Evolutionary conservation across 2,329 filamentous ascomycete species (phyloP).

Genomic region (Colletotrichum lini): DNA sequence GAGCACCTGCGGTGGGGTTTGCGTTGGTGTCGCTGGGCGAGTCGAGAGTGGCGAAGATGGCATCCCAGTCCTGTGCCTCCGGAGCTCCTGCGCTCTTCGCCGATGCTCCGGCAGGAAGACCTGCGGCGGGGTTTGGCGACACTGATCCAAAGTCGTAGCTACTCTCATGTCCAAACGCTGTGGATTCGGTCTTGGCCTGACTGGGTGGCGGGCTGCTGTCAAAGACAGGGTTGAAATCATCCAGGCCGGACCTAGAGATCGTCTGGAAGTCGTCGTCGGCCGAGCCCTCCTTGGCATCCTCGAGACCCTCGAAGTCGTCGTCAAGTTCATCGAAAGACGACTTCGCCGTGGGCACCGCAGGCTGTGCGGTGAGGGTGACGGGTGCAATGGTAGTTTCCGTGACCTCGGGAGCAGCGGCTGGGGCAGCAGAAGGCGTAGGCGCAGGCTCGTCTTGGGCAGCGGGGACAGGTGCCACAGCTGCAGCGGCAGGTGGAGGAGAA

Average conservation of each 20-base stretch:
- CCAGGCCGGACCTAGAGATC: constrained; percentile 77
- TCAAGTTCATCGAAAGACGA: constrained; percentile 82
- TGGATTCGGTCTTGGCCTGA: constrained; percentile 68
- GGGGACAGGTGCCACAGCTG: constrained; percentile 49
- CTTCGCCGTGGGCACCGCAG: constrained; percentile 52
- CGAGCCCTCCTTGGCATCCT: constrained; percentile 86
- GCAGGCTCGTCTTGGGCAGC: constrained; percentile 6
- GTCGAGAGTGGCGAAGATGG: constrained; percentile 88
- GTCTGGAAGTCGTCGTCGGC: constrained; percentile 86
- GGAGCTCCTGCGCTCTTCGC: constrained; percentile 53
- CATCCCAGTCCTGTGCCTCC: constrained; percentile 89
- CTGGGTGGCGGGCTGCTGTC: constrained; percentile 76
- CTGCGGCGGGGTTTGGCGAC: constrained; percentile 52
- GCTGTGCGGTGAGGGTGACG: constrained; percentile 46
- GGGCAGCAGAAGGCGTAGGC: constrained; percentile 39
- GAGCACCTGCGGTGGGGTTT: constrained; percentile 43
- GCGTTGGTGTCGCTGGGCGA: constrained; percentile 56
- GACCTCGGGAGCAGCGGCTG: constrained; percentile 49
- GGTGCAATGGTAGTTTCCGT: constrained; percentile 6
- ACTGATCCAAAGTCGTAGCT: constrained; percentile 72
- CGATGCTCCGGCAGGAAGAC: constrained; percentile 55
- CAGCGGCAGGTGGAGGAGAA: constrained; percentile 44
- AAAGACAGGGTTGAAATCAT: constrained; percentile 87
- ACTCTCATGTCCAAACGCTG: constrained; percentile 68
- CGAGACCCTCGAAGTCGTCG: constrained; percentile 84